Percentiles rank a stretch among this genome's conserved stretches.
Conservation (phyloP, 805 yeast genomes). For the Metahyphopichia silvanorum region DNA sequence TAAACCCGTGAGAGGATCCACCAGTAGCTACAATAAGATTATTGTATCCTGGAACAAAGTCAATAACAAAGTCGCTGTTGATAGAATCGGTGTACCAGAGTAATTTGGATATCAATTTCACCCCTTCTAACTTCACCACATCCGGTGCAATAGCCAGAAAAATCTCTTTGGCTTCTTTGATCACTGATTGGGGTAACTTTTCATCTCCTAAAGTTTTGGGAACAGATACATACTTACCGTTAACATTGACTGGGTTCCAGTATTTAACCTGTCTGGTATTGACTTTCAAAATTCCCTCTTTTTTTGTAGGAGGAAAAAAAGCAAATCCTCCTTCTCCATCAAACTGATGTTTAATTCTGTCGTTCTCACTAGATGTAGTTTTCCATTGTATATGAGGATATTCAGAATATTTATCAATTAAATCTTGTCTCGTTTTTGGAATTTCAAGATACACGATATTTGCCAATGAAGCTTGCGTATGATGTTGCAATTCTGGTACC, state of each 20-base stretch:
- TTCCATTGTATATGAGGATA: too few species aligned
- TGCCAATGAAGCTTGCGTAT: too few species aligned
- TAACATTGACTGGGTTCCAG: constrained; percentile 22
- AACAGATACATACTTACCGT: constrained; percentile 19
- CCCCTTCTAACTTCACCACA: constrained; percentile 4
- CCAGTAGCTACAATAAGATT: constrained; percentile 28
- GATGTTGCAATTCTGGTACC: constrained; percentile 30
- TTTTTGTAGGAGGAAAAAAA: constrained; percentile 30
- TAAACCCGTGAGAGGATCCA: constrained; percentile 35
- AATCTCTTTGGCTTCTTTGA: constrained; percentile 11
- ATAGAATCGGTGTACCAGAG: constrained; percentile 33
- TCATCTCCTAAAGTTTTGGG: constrained; percentile 22
- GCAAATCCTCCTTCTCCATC: constrained; percentile 32
- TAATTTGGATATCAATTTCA: constrained; percentile 5
- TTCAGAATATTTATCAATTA: too few species aligned
- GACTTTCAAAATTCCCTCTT: constrained; percentile 33
- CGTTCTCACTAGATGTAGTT: too few species aligned
- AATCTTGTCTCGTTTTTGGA: too few species aligned
- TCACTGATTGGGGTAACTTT: constrained; percentile 9
- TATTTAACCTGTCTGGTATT: constrained; percentile 34
- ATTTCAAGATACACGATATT: too few species aligned
- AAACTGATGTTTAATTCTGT: too few species aligned
- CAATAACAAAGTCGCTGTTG: constrained; percentile 25
- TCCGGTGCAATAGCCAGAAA: constrained; percentile 10
- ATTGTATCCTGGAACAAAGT: constrained; percentile 26